Evolutionary conservation across 768 basidiomycete genomes (phyloP), one percentile per base, ranked within the genome.

Genomic region (Punctularia strigosozonata): DNA sequence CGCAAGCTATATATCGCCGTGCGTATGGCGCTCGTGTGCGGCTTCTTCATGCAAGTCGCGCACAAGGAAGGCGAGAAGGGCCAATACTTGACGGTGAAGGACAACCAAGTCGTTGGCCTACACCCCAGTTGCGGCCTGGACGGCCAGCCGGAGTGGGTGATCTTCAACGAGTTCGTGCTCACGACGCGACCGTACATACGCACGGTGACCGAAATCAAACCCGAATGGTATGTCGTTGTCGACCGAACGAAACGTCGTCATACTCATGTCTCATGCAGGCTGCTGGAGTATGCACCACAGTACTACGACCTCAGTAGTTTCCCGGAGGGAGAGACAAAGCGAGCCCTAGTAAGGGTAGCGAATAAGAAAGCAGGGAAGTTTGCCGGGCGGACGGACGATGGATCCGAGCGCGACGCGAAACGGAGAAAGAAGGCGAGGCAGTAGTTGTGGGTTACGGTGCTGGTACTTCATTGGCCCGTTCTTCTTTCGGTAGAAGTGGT

Each of bases 41-140:
- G 92, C 2, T 99, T 87, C 70, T 99, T 97, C 63, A 97, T 95
- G 94, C 94, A 97, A 55, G 77, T 89, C 10, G 95, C 92, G 5
- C 90, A 95, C 58, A 86, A 87, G 56, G 90, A 92, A 54, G 87
- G 88, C 3, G 87, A 89, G 55, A 91, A 88, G 58, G 75, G 80
- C 2, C 73, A 69, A 39, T 98, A 99, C 54, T 44, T 81, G 45
- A 99, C 92, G 0, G 79, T 95, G 42, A 98, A 97, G 62, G 94
- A 99, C 56, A 85, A 92, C 48, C 92, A 95, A 65, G 69, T 80
- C 25, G 86, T 88, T 5, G 66, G 63, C 2, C 60, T 91, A 14
- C 91, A 97, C 54, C 85, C 91, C 6, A 84, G 81, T 18, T 92
- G 87, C 44, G 89, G 89, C 22, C 62, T 95, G 33, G 85, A 89